These are phyloP conservation scores for Diversispora eburnea DNA, from an alignment of 192 early-diverging fungal species.

Conservation along the genomic window DNA sequence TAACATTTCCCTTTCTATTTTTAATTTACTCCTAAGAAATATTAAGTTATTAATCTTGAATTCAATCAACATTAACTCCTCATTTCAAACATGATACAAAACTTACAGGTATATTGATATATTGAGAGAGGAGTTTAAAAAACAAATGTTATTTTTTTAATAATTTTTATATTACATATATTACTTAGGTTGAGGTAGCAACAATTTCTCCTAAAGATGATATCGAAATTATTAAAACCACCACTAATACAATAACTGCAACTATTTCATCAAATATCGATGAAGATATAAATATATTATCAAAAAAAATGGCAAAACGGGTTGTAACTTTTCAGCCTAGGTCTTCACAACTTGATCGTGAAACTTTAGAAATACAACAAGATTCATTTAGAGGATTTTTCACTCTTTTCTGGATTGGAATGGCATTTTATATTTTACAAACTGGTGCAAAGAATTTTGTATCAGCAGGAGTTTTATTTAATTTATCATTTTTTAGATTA, in stretches of 20 bases:
- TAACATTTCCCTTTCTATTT: too few relatives aligned
- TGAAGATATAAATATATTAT: slow-evolving; percentile 5
- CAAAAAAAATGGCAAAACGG: slow-evolving; percentile 26
- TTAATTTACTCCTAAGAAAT: too few relatives aligned
- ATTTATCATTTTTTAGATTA: slow-evolving; percentile 48
- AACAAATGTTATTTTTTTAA: too few relatives aligned
- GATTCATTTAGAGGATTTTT: slow-evolving; percentile 70
- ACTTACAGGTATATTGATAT: too few relatives aligned
- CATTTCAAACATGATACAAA: too few relatives aligned
- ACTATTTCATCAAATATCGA: not conserved
- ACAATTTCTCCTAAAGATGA: not conserved
- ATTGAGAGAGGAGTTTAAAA: too few relatives aligned
- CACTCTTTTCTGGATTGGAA: slow-evolving; percentile 79
- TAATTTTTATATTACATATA: too few relatives aligned
- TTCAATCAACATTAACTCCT: too few relatives aligned
- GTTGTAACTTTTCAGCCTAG: slow-evolving; percentile 38
- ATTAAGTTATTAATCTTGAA: too few relatives aligned
- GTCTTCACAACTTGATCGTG: slow-evolving; percentile 42
- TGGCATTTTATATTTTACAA: slow-evolving; percentile 66
- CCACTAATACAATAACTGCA: not conserved
- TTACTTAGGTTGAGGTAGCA: too few relatives aligned
- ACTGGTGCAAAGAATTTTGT: slow-evolving; percentile 56
- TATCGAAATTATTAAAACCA: not conserved
- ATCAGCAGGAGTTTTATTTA: slow-evolving; percentile 47
- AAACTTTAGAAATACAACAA: slow-evolving; percentile 33